These are phyloP conservation scores for Durusdinium trenchii DNA, from an alignment of 73 alveolate species.

Conservation along the genomic window DNA sequence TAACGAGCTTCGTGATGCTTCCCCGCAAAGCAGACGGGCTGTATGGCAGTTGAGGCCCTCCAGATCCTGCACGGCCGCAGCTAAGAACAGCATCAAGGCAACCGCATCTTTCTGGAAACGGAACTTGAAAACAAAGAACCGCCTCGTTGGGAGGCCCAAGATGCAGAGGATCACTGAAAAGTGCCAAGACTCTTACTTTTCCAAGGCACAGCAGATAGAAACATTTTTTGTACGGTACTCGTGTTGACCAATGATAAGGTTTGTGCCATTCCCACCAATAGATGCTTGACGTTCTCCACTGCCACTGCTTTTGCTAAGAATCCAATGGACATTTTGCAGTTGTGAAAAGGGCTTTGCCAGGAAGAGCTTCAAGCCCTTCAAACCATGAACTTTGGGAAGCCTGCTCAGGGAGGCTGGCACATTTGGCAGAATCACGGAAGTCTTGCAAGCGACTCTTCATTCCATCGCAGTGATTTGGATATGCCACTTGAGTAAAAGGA, in stretches of 20 bases:
- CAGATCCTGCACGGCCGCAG: conserved; percentile 81
- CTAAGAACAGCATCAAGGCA: conserved; percentile 77
- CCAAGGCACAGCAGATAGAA: conserved; percentile 47
- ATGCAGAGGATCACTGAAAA: conserved; percentile 94
- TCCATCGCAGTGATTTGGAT: no score
- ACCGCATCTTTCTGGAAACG: no score
- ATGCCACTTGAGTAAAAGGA: no score
- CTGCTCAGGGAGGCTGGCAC: conserved; percentile 20
- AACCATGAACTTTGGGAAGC: conserved; percentile 46
- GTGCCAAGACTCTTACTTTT: conserved; percentile 89
- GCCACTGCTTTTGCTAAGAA: no score
- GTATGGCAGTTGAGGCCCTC: no score
- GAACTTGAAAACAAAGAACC: not conserved
- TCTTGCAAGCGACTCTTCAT: no score
- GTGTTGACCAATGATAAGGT: no score
- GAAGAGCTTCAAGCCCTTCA: conserved; percentile 78
- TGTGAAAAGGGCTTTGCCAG: not conserved
- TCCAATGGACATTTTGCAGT: not conserved
- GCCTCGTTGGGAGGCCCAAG: conserved; percentile 26
- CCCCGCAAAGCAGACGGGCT: no score
- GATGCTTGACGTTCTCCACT: no score
- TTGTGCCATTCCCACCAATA: no score
- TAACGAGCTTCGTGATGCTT: no score
- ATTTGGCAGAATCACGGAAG: not conserved
- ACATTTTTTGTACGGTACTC: no score